phyloP scores from a whole-genome alignment of 768 basidiomycete genomes.

The Macrolepiota dolichaula region DNA sequence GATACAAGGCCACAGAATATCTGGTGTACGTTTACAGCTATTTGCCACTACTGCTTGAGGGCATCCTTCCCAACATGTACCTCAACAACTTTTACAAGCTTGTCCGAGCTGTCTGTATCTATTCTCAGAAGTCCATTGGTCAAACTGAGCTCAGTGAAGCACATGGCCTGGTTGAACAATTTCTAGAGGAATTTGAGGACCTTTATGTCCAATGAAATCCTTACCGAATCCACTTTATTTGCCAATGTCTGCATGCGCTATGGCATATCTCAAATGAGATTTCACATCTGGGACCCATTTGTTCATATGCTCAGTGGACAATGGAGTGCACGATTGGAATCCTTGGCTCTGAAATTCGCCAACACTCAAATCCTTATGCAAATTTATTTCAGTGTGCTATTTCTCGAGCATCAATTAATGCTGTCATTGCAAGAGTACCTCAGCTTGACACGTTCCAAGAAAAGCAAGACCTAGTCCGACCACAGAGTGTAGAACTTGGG shows the following conservation, averaged over 20 bases:
- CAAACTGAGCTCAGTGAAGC: conserved; percentile 23
- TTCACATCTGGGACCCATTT: conserved; percentile 15
- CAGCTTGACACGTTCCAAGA: background rate
- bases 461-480: background rate
- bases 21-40: conserved; percentile 30
- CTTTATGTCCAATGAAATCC: conserved; percentile 27
- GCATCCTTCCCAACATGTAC: conserved; percentile 19
- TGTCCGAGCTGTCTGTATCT: conserved; percentile 20
- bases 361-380: conserved; percentile 22
- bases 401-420: conserved; percentile 7
- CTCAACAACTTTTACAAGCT: conserved; percentile 26
- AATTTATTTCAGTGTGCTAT: conserved; percentile 20
- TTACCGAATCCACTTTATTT: conserved; percentile 27
- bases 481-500: too few species aligned
- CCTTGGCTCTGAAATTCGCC: conserved; percentile 22
- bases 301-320: conserved; percentile 23
- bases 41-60: conserved; percentile 26
- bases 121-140: conserved; percentile 21
- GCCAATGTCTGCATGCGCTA: conserved; percentile 27
- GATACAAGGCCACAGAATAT: conserved; percentile 37
- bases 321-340: conserved; percentile 27
- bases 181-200: conserved; percentile 28
- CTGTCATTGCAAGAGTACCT: background rate
- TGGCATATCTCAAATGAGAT: conserved; percentile 24
- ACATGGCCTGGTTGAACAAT: conserved; percentile 22